Conservation (phyloP, 352 stramenopile species). For the Phytophthora crassamura region DNA sequence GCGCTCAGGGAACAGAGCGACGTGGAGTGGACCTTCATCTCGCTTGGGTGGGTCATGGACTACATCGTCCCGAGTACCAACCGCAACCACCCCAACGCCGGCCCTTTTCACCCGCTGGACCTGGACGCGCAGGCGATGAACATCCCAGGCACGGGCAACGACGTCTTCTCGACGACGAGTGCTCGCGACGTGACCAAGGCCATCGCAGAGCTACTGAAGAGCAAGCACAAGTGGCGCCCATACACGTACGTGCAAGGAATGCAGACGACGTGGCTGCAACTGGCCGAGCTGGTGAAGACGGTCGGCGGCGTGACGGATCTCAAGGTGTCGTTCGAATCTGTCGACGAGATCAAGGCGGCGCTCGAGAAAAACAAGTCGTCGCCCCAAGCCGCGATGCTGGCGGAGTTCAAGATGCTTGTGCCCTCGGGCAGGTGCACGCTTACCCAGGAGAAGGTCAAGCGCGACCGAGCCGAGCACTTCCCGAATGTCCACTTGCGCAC, state of each 20-base stretch:
- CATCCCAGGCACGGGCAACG: slow-evolving; percentile 41
- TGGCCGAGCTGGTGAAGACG: slow-evolving; percentile 35
- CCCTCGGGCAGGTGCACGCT: slow-evolving; percentile 15
- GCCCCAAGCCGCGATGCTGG: neutral
- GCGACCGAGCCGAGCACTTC: slow-evolving; percentile 42
- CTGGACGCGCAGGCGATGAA: slow-evolving; percentile 36
- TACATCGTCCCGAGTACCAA: slow-evolving; percentile 41
- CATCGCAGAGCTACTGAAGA: slow-evolving; percentile 30
- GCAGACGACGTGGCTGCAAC: slow-evolving; percentile 42
- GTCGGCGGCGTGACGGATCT: slow-evolving; percentile 27
- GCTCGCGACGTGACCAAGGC: slow-evolving; percentile 34
- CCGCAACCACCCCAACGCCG: slow-evolving; percentile 32
- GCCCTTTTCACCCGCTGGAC: slow-evolving; percentile 29
- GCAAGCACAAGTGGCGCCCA: slow-evolving; percentile 33
- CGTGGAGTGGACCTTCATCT: slow-evolving; percentile 47
- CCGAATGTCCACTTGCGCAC: slow-evolving; percentile 36
- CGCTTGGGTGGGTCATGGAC: slow-evolving; percentile 40
- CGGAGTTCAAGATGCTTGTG: slow-evolving; percentile 34
- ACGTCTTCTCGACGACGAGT: slow-evolving; percentile 34
- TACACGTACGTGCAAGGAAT: slow-evolving; percentile 44
- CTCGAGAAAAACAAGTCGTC: slow-evolving; percentile 17
- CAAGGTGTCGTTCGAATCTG: slow-evolving; percentile 25
- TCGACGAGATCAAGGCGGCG: slow-evolving; percentile 26
- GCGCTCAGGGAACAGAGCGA: slow-evolving; percentile 40
- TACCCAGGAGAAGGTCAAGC: slow-evolving; percentile 37